Percentiles rank a stretch among this genome's conserved stretches.
Conservation (phyloP, 306 rosid genomes). For the Trifolium subterraneum region DNA sequence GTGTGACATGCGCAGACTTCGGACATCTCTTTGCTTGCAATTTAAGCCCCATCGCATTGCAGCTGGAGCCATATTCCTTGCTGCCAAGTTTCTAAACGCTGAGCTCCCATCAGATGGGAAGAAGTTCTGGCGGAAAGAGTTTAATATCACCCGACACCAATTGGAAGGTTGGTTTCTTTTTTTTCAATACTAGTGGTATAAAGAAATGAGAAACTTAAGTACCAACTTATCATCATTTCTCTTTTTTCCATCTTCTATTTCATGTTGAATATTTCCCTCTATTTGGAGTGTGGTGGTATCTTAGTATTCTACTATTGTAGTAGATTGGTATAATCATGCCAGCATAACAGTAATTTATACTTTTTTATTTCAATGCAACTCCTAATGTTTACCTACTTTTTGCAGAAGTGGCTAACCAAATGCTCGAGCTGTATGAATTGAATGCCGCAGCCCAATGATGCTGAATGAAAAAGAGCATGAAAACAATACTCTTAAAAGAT, state of each 20-base stretch:
- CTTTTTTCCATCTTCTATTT: constrained; percentile 18
- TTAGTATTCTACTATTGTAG: constrained; percentile 31
- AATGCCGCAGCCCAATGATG: constrained; percentile 66
- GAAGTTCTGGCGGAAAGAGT: constrained; percentile 99
- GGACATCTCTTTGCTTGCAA: constrained; percentile 99
- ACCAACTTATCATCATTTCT: constrained; percentile 44
- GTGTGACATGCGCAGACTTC: constrained; percentile 74
- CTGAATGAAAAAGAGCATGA: constrained; percentile 34
- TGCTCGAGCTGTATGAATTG: constrained; percentile 93
- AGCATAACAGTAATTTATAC: neutral
- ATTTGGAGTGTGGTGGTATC: constrained; percentile 14
- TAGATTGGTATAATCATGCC: constrained; percentile 25
- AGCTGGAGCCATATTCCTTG: constrained; percentile 99
- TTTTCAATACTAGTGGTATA: constrained; percentile 46
- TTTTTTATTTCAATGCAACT: constrained; percentile 22
- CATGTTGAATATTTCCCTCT: constrained; percentile 16
- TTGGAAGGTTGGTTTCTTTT: constrained; percentile 91
- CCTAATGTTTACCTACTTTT: constrained; percentile 42
- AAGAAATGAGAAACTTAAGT: constrained; percentile 39
- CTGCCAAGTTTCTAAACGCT: constrained; percentile 93
- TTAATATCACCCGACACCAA: constrained; percentile 83
- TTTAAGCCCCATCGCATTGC: constrained; percentile 96
- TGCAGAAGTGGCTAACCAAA: constrained; percentile 98
- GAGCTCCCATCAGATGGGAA: constrained; percentile 96
- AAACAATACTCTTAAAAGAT: too few species aligned